Evolutionary conservation across 345 rosid species (phyloP), one percentile per base, ranked within the genome.

Genomic region (Pistacia integerrima): DNA sequence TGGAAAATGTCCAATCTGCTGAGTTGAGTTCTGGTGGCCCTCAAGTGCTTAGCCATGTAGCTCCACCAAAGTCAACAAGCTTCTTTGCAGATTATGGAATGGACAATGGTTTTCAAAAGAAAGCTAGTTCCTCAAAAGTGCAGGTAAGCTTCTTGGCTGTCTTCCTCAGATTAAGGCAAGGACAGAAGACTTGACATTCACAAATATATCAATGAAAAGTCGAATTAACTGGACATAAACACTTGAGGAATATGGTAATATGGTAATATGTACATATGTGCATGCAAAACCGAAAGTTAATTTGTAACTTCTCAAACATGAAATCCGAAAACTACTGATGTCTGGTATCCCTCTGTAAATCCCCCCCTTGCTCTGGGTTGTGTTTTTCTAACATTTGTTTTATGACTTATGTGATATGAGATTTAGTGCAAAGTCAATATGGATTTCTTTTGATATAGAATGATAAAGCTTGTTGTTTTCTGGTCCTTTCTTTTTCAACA

Each of bases 41-140:
- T n/a, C 94, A 87, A 75, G 90, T 90, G 84, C 83, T 91, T 84
- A 85, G 89, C 82, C 98, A 97, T 83, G 96, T 97, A 2, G 90
- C 97, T 83, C 92, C 98, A 44, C 99, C 99, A 72, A 97, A 94
- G 78, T 88, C 98, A 10, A 89, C 97, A 4, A 87, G 87, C 83
- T 92, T 94, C 88, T 94, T 97, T 86, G 82, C 88, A n/a, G 98
- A 94, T 0, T 97, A 80, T 75, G 98, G 98, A 79, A 91, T 92
- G 97, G 97, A 90, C 69, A 84, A 84, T 60, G 92, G 91, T 38
- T 91, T 83, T 74, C 76, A 84, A 44, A 97, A 88, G 88, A 94
- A 91, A 80, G 78, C 91, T 60, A 74, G 72, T 87, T 81, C 92
- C 66, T 86, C 94, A 18, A 93, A 94, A 88, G 84, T 70, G 67